Base-by-base conservation (phyloP, 202 grass and related monocot species). In the Hordeum pubiflorum region DNA sequence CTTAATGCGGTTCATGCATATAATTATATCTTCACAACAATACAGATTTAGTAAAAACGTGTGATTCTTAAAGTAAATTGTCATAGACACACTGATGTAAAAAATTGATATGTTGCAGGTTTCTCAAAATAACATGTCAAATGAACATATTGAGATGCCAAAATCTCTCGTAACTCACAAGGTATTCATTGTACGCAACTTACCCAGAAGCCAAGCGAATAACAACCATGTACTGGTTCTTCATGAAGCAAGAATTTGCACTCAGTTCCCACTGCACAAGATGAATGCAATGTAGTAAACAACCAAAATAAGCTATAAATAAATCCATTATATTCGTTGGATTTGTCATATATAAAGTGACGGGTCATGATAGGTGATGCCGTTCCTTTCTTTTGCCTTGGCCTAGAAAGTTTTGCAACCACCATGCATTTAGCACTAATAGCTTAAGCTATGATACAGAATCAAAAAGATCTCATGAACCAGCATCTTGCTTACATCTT, bases 221-320 rank as follows among this genome's bases (percentile, higher is more conserved):
- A 27, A 81, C 82, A 83, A 98, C 67, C 95, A 98, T 95, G 59
- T 84, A 94, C 75, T 98, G 83, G 72, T 98, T 89, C 77, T 90
- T 94, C 95, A 93, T 93, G 86, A 98, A 87, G 85, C 95, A 98
- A 74, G 86, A 88, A 39, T 91, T 87, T 63, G 85, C 68, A 91
- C 95, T 94, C 78, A 95, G 60, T 79, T 94, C 86, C 95, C 92
- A 94, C 92, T 98, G 94, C 57, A 91, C 67, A 88, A 23, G 21
- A 82, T 74, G 7, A 17, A 69, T 44, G 6, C 5, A 67, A 66
- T 76, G 37, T 17, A 68, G 75, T 86, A 68, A 89, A 36, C 26
- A 78, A 52, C 27, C 43, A 89, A 89, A 73, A 1, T 5, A 31
- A 41, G 4, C 13, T 79, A 46, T 27, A 70, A 41, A 9, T 7